Conservation (phyloP, 73 alveolate species). For the Paramecium sonneborni region DNA sequence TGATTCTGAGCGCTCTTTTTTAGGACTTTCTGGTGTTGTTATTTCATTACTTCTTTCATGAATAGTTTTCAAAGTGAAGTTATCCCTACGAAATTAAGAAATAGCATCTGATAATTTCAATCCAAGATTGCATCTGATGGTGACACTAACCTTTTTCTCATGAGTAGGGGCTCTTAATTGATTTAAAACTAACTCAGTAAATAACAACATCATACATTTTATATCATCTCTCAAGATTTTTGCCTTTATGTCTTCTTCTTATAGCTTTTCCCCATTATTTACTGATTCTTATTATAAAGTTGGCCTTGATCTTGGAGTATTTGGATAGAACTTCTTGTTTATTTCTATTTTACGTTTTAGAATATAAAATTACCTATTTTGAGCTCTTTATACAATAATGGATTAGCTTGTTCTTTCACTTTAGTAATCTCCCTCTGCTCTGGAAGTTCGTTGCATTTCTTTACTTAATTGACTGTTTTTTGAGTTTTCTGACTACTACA, state of each 20-base stretch:
- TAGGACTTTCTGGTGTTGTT: not conserved
- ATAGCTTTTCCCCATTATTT: not conserved
- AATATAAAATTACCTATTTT: not conserved
- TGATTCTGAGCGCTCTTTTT: not conserved
- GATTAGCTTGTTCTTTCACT: slow-evolving; percentile 25
- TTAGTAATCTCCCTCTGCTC: not conserved
- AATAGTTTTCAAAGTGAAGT: not conserved
- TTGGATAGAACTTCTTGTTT: not conserved
- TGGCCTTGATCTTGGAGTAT: slow-evolving; percentile 1
- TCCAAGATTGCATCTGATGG: not conserved
- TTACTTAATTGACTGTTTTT: not conserved
- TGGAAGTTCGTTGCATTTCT: not conserved
- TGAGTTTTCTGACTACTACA: not conserved
- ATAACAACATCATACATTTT: not conserved
- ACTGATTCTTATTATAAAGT: not conserved
- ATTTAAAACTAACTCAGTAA: not conserved
- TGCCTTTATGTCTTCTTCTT: not conserved
- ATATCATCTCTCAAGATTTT: slow-evolving; percentile 9
- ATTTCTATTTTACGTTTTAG: not conserved
- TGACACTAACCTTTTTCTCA: not conserved
- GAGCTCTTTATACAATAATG: not conserved
- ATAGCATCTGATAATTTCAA: slow-evolving; percentile 2
- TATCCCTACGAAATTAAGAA: not conserved
- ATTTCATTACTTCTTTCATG: slow-evolving; percentile 31
- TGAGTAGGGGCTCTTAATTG: not conserved